These are phyloP conservation scores for Boletus sp. DNA, from an alignment of 768 basidiomycete species.

Conservation along the genomic window DNA sequence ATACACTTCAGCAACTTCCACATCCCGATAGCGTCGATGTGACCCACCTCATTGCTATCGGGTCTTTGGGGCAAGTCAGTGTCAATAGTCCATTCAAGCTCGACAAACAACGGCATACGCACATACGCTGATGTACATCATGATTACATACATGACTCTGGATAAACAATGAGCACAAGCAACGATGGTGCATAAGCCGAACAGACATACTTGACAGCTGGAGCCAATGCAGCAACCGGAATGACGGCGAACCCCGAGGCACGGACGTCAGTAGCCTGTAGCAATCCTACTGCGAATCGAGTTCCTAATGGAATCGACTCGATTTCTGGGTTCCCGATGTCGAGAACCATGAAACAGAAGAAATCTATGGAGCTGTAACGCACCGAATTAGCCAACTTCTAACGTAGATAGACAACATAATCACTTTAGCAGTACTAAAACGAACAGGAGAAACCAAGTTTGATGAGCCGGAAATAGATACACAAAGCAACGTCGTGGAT, in stretches of 20 bases:
- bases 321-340: conserved; percentile 75
- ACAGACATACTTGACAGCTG: conserved; percentile 76
- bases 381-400: background rate
- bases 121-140: conserved; percentile 93
- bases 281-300: conserved; percentile 68
- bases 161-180: background rate
- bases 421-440: conserved; percentile 71
- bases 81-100: background rate
- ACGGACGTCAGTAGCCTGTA: conserved; percentile 81
- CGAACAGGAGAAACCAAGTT: conserved; percentile 82
- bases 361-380: conserved; percentile 71
- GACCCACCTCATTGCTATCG: conserved; percentile 74
- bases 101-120: conserved; percentile 32
- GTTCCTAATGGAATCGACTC: conserved; percentile 66
- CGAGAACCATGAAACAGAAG: conserved; percentile 85
- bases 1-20: background rate
- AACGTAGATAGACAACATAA: background rate
- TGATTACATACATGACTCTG: conserved; percentile 83
- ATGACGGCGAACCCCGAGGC: conserved; percentile 88
- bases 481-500: conserved; percentile 89
- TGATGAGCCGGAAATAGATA: conserved; percentile 92
- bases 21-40: background rate
- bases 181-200: background rate
- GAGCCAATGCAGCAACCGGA: conserved; percentile 68
- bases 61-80: conserved; percentile 43